phyloP scores from a whole-genome alignment of 257 asterid genomes.

The Ligustrum vulgare region DNA sequence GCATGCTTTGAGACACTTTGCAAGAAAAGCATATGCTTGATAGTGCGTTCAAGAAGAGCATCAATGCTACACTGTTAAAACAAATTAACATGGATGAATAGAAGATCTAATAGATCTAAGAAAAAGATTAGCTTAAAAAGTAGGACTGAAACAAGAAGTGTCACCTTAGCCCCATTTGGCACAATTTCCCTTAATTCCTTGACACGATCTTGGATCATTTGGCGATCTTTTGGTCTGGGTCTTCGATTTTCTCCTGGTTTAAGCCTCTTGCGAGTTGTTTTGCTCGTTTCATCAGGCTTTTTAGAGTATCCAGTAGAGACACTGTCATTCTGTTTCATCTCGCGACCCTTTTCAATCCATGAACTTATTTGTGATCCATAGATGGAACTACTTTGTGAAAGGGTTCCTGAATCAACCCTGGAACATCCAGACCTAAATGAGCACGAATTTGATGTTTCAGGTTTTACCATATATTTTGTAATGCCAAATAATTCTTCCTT shows the following conservation, averaged over 20 bases:
- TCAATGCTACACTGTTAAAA: slow-evolving; percentile 82
- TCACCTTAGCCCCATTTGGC: slow-evolving; percentile 77
- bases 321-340: slow-evolving; percentile 44
- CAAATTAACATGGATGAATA: slow-evolving; percentile 12
- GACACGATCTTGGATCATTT: slow-evolving; percentile 91
- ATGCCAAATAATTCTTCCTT: slow-evolving; percentile 53
- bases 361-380: slow-evolving; percentile 57
- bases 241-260: slow-evolving; percentile 82
- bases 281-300: slow-evolving; percentile 45
- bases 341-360: slow-evolving; percentile 49
- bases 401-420: slow-evolving; percentile 38
- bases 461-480: slow-evolving; percentile 42
- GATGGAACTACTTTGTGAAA: slow-evolving; percentile 52
- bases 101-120: background rate
- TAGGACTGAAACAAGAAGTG: background rate
- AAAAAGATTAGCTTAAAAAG: background rate
- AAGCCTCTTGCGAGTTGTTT: slow-evolving; percentile 65
- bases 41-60: slow-evolving; percentile 74
- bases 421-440: slow-evolving; percentile 36
- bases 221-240: slow-evolving; percentile 88
- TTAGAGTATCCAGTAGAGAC: slow-evolving; percentile 54
- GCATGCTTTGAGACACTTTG: slow-evolving; percentile 80
- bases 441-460: slow-evolving; percentile 39
- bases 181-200: slow-evolving; percentile 81
- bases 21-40: slow-evolving; percentile 82